A percentile compares a stretch with the other conserved stretches of the same genome.
These are phyloP conservation scores for Osmanthus fragrans DNA, from an alignment of 257 asterid genomes.

Conservation along the genomic window DNA sequence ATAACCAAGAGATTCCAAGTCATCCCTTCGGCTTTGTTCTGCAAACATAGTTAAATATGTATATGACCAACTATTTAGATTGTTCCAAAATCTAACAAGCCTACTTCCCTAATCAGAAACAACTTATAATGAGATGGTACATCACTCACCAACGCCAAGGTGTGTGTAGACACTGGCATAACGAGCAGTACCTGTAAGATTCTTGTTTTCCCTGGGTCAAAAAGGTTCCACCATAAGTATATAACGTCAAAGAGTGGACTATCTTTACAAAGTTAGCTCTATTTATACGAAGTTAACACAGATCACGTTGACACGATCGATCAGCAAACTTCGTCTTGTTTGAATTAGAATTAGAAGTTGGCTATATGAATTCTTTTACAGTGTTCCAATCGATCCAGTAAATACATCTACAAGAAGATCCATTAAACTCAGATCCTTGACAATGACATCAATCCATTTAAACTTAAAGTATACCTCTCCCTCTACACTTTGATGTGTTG, in stretches of 20 bases:
- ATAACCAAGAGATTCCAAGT: constrained; percentile 93
- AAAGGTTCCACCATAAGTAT: constrained; percentile 20
- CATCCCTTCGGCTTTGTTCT: constrained; percentile 98
- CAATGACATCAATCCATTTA: neutral
- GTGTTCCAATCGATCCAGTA: neutral
- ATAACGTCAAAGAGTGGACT: constrained; percentile 4
- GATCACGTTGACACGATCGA: too few relatives aligned
- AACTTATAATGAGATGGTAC: constrained; percentile 5
- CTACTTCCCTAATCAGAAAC: constrained; percentile 4
- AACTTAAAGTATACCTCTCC: neutral
- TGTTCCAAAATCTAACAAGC: constrained; percentile 18
- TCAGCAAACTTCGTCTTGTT: too few relatives aligned
- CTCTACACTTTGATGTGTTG: neutral
- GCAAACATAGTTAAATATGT: constrained; percentile 29
- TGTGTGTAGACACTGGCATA: constrained; percentile 96
- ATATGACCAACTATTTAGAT: constrained; percentile 12
- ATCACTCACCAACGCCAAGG: constrained; percentile 88
- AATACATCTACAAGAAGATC: neutral
- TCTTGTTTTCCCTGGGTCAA: constrained; percentile 85
- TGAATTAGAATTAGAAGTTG: neutral
- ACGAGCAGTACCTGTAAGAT: constrained; percentile 94
- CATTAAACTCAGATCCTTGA: neutral
- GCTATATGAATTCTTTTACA: neutral
- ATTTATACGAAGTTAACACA: too few relatives aligned
- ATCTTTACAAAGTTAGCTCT: neutral